A percentile compares a stretch with the other conserved stretches of the same genome.
phyloP scores from a whole-genome alignment of 2,329 filamentous ascomycete genomes.

The Alternaria conjuncta region DNA sequence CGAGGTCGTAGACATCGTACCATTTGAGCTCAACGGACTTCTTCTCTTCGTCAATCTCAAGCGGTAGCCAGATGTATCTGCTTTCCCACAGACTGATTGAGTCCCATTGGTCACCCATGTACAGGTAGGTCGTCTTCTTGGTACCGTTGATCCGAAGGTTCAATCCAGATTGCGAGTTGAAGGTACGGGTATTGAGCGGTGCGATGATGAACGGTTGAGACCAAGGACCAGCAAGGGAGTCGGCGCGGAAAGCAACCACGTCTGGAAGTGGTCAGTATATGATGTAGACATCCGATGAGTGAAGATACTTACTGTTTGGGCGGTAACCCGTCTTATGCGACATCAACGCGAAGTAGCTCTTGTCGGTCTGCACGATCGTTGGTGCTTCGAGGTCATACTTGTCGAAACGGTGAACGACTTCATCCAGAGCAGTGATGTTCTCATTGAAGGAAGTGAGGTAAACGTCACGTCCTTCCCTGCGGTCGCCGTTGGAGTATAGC shows the following conservation, averaged over 20 bases:
- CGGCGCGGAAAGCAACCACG: slow-evolving; percentile 63
- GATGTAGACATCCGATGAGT: too few species aligned
- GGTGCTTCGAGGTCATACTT: slow-evolving; percentile 68
- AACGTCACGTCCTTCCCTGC: slow-evolving; percentile 61
- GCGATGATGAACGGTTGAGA: slow-evolving; percentile 62
- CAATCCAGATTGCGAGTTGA: slow-evolving; percentile 62
- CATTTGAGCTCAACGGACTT: slow-evolving; percentile 59
- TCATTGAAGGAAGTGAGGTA: slow-evolving; percentile 63
- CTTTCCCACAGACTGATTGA: slow-evolving; percentile 64
- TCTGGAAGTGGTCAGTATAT: slow-evolving; percentile 42
- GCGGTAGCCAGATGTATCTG: slow-evolving; percentile 64
- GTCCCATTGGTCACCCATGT: slow-evolving; percentile 62
- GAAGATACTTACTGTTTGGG: slow-evolving; percentile 56
- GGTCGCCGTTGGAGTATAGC: slow-evolving; percentile 66
- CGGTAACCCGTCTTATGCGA: slow-evolving; percentile 69
- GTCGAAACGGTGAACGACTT: slow-evolving; percentile 62
- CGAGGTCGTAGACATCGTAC: slow-evolving; percentile 64
- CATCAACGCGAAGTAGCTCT: slow-evolving; percentile 67
- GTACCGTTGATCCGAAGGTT: slow-evolving; percentile 57
- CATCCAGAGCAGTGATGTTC: slow-evolving; percentile 58
- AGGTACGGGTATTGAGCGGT: slow-evolving; percentile 59
- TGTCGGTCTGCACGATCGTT: slow-evolving; percentile 65
- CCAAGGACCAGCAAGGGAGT: slow-evolving; percentile 60
- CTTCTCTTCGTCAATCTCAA: slow-evolving; percentile 60
- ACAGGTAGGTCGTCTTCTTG: slow-evolving; percentile 59